Evolutionary conservation across 225 moss, liverwort and hornwort species (phyloP).

Genomic region (Polytrichum formosum): DNA sequence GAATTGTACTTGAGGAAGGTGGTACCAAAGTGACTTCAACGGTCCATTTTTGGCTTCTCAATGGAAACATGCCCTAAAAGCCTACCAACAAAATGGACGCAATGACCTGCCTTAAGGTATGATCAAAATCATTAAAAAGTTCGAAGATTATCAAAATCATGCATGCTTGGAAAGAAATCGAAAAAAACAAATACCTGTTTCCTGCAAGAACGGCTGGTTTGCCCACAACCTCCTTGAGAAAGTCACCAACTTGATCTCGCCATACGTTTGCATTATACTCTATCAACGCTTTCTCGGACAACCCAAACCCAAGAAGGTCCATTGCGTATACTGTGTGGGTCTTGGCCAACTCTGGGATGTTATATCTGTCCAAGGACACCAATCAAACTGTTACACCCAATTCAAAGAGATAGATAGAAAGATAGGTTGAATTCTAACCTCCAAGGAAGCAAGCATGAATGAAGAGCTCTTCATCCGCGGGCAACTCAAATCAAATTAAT

Average conservation of each 20-base stretch:
- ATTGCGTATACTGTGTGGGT: conserved; percentile 84
- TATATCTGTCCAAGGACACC: conserved; percentile 43
- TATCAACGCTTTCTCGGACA: conserved; percentile 86
- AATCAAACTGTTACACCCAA: neutral
- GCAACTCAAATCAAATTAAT: too few species aligned
- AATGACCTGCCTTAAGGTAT: too few species aligned
- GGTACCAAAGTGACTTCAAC: too few species aligned
- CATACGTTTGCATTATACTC: conserved; percentile 65
- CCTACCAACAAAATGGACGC: too few species aligned
- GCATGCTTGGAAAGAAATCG: neutral
- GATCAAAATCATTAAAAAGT: neutral
- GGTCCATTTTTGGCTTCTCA: too few species aligned
- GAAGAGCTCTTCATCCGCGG: too few species aligned
- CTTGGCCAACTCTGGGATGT: conserved; percentile 89
- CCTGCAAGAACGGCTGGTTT: conserved; percentile 85
- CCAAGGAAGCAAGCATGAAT: too few species aligned
- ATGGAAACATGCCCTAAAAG: too few species aligned
- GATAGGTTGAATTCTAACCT: too few species aligned
- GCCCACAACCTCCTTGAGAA: conserved; percentile 73
- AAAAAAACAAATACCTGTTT: conserved; percentile 54
- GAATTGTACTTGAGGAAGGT: too few species aligned
- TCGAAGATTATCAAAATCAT: neutral
- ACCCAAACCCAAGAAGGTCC: conserved; percentile 90
- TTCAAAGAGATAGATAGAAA: too few species aligned
- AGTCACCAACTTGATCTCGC: conserved; percentile 91